Conservation (phyloP, 2,329 filamentous ascomycete species). For the Mycosphaerelloides madeirae region DNA sequence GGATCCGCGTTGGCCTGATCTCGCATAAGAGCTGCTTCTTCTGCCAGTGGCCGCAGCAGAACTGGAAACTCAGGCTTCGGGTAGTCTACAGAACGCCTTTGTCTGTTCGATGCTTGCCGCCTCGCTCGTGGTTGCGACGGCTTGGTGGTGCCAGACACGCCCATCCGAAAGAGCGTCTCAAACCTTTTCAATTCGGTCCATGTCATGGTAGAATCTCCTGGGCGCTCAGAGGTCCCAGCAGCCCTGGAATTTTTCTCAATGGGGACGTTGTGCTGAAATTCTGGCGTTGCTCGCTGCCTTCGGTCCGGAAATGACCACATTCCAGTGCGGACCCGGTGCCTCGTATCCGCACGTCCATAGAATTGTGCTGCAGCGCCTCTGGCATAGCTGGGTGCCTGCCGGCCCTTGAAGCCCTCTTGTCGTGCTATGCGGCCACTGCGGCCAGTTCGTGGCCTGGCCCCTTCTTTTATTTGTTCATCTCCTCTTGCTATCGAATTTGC, state of each 20-base stretch:
- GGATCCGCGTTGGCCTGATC: background rate
- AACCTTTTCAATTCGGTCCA: background rate
- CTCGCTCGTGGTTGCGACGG: background rate
- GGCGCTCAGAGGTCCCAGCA: background rate
- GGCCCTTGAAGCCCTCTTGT: too few species aligned
- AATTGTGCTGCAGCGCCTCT: background rate
- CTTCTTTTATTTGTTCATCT: too few species aligned
- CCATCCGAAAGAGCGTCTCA: too few species aligned
- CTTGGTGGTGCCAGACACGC: too few species aligned
- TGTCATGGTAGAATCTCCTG: background rate
- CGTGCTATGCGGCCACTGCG: background rate
- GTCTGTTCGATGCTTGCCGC: background rate
- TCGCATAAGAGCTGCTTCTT: constrained; percentile 15
- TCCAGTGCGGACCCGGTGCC: too few species aligned
- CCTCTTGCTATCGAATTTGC: too few species aligned
- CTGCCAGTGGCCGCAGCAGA: constrained; percentile 16
- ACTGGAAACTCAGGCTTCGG: constrained; percentile 13
- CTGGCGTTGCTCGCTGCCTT: too few species aligned
- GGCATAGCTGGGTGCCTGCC: background rate
- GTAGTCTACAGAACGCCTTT: background rate
- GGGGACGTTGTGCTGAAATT: too few species aligned
- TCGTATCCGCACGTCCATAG: background rate
- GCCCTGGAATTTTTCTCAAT: constrained; percentile 1
- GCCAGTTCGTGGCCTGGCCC: background rate
- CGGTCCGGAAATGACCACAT: too few species aligned